Evolutionary conservation across 352 stramenopile species (phyloP), one percentile per base, ranked within the genome.

Genomic region (Phytophthora pini): DNA sequence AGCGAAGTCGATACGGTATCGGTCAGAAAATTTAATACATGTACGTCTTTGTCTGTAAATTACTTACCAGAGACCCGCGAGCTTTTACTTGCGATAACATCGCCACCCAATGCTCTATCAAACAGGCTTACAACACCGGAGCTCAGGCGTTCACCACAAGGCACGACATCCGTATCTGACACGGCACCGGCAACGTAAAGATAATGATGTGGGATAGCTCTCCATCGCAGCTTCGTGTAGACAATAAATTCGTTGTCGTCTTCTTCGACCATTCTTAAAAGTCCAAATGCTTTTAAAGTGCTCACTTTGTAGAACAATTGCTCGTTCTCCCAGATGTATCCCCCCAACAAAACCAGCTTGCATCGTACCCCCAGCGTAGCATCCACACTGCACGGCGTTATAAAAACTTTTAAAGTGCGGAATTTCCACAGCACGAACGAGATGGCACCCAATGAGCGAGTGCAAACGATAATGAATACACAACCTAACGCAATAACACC

Each of bases 201-300:
- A 4, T 62, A 52, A 27, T 73, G 7, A 13, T 38, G 39, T 3
- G 53, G 48, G n/a, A 58, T 65, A 5, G 27, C 2, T 20, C 24
- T 44, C 65, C 59, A 73, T 29, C 61, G 27, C n/a, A 69, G 38
- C 7, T 61, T 61, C 4, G 61, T 48, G 4, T 65, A 36, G 2
- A 63, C 65, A 0, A 73, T 29, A 27, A 65, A 64, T 38, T 73
- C 65, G 1, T 8, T 52, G n/a, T 38, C 58, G 11, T 55, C 53
- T 17, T 55, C 48, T 24, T 65, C 38, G 2, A 53, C 40, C 39
- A 70, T 40, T 54, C 17, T 40, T 15, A 74, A 39, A 27, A 74
- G 17, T 2, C 67, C 67, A n/a, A 64, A 74, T 13, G 67, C 50
- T 43, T 61, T 67, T 15, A 74, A 29, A 6, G 49, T 39, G 8